These are phyloP conservation scores for Telopea speciosissima DNA, from an alignment of 177 flowering plant species.

Conservation along the genomic window DNA sequence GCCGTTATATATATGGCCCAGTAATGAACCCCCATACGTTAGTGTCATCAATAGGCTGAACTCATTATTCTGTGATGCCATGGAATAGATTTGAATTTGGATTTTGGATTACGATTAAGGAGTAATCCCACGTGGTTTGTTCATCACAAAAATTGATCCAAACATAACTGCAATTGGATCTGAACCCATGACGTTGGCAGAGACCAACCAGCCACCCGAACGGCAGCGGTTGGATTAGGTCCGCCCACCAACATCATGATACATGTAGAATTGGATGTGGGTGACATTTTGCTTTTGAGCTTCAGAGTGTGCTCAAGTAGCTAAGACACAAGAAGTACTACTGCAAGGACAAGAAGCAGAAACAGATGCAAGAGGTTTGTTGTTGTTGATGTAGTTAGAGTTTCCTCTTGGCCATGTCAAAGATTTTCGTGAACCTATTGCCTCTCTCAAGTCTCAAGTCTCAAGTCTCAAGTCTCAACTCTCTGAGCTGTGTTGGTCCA, in stretches of 20 bases:
- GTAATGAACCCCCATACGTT: constrained; percentile 10
- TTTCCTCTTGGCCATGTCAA: too few relatives aligned
- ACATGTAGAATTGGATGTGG: constrained; percentile 30
- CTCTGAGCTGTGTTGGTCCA: too few relatives aligned
- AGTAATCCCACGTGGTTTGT: constrained; percentile 16
- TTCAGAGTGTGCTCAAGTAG: constrained; percentile 4
- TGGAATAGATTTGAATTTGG: constrained; percentile 15
- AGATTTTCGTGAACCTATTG: too few relatives aligned
- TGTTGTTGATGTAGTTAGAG: too few relatives aligned
- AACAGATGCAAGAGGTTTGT: too few relatives aligned
- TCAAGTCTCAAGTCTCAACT: too few relatives aligned
- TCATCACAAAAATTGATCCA: constrained; percentile 18
- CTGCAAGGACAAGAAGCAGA: constrained; percentile 12
- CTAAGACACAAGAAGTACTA: constrained; percentile 11
- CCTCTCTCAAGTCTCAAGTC: too few relatives aligned
- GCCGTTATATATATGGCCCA: constrained; percentile 21
- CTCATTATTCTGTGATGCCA: constrained; percentile 14
- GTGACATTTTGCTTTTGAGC: constrained; percentile 16
- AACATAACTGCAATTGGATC: constrained; percentile 9
- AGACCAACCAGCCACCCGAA: constrained; percentile 21
- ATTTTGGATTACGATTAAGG: too few relatives aligned
- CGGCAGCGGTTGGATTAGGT: constrained; percentile 22
- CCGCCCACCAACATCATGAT: constrained; percentile 23
- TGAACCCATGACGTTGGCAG: constrained; percentile 8
- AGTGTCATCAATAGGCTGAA: constrained; percentile 22